These are phyloP conservation scores for Trichosporon faecale DNA, from an alignment of 1,284 basidiomycete species.

Conservation along the genomic window DNA sequence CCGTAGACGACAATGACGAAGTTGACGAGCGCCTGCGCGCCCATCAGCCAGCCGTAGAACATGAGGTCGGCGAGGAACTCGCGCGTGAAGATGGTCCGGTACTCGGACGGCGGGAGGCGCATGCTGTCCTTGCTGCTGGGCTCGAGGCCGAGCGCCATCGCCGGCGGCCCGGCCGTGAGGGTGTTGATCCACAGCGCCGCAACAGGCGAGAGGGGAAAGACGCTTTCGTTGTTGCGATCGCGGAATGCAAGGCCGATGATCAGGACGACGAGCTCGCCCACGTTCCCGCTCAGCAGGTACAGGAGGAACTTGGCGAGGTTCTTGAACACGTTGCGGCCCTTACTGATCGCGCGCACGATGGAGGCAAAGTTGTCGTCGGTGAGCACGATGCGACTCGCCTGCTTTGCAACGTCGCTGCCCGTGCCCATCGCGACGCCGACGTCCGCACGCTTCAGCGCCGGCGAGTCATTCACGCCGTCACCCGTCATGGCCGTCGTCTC, in stretches of 20 bases:
- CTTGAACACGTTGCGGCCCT: conserved; percentile 60
- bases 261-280: conserved; percentile 62
- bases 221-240: conserved; percentile 58
- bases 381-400: conserved; percentile 62
- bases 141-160: conserved; percentile 63
- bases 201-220: conserved; percentile 67
- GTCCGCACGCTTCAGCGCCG: conserved; percentile 59
- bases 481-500: conserved; percentile 54
- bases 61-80: conserved; percentile 59
- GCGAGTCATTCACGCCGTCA: conserved; percentile 61
- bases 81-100: conserved; percentile 59
- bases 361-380: conserved; percentile 71
- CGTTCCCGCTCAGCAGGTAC: conserved; percentile 60
- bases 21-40: conserved; percentile 57
- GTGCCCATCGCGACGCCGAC: conserved; percentile 70
- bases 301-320: conserved; percentile 54
- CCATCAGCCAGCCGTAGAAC: conserved; percentile 65
- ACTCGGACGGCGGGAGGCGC: conserved; percentile 58
- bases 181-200: conserved; percentile 63
- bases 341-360: conserved; percentile 63
- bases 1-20: conserved; percentile 62
- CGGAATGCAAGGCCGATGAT: conserved; percentile 67
- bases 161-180: conserved; percentile 58
- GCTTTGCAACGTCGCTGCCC: conserved; percentile 65
- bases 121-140: conserved; percentile 60